These are phyloP conservation scores for Pachysandra terminalis DNA, from an alignment of 164 flowering plant species.

Conservation along the genomic window DNA sequence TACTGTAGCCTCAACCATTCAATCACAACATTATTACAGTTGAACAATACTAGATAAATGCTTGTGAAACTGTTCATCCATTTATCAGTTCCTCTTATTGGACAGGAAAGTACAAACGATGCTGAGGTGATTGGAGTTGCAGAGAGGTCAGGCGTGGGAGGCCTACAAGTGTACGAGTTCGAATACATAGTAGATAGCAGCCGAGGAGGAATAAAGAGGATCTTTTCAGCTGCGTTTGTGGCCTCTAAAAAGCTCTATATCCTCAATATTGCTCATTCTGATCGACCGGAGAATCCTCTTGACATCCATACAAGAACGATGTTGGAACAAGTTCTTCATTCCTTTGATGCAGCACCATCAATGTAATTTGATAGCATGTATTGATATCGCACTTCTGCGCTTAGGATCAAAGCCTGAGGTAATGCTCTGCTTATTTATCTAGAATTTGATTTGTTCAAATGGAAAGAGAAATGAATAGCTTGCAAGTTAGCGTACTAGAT, in stretches of 20 bases:
- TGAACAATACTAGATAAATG: background rate
- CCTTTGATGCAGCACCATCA: conserved; percentile 54
- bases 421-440: conserved; percentile 6
- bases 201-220: conserved; percentile 45
- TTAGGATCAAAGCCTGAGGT: conserved; percentile 1
- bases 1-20: background rate
- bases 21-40: background rate
- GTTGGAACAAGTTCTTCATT: conserved; percentile 75
- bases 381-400: background rate
- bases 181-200: conserved; percentile 60
- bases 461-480: too few relatives aligned
- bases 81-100: conserved; percentile 6
- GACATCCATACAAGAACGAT: conserved; percentile 40
- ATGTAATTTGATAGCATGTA: conserved; percentile 13
- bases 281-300: conserved; percentile 62
- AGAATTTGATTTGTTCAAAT: background rate
- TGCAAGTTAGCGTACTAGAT: too few relatives aligned
- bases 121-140: conserved; percentile 55
- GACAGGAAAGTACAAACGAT: conserved; percentile 81
- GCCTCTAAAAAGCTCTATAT: conserved; percentile 75
- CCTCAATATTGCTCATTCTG: conserved; percentile 67
- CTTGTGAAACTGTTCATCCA: background rate
- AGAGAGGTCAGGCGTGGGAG: conserved; percentile 65
- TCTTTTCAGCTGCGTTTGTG: conserved; percentile 64
- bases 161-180: conserved; percentile 69